Base-by-base conservation (phyloP, 768 basidiomycete species). In the Bullera alba region DNA sequence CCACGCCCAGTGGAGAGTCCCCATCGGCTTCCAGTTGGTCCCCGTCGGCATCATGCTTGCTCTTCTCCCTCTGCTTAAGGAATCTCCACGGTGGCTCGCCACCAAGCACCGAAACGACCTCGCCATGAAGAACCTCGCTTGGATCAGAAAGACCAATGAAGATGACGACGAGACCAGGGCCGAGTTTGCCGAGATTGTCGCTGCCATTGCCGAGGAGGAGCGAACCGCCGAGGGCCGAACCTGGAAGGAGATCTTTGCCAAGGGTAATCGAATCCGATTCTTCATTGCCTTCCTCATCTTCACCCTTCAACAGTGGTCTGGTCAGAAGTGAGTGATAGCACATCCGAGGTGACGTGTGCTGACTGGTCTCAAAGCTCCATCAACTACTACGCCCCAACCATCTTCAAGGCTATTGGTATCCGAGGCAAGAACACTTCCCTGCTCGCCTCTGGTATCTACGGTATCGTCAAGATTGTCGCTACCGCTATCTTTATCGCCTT, bases 211-310 rank as follows among this genome's bases (percentile, higher is more conserved):
- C 42, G 42, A 29, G 70, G 87, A 92, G 67, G 78, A 77, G 10
- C 79, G 77, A 38, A 79, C 81, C 5, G 80, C 84, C 8, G 57
- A 73, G 16, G 83, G 82, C 5, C 76, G 87, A 7, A 83, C 84
- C 52, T 80, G 76, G 58, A 83, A 86, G 60, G 85, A 85, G 2
- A 84, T 88, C 74, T 75, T 86, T 32, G 83, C 83, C 19, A 85
- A 85, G 64, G 88, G 89, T 41, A 89, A 89, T 73, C 79, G 81
- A 39, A 75, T 83, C 53, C 83, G 89, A 21, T 90, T 91, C 75
- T 74, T 84, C 17, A 87, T 91, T 61, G 87, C 88, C 2, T 29
- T 44, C 19, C 14, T 25, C 25, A 5, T 29, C 17, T 23, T 22
- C 8, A 19, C 38, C 41, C 25, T 16, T 27, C 29, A n/a, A 7